Base-by-base conservation (phyloP, 2,329 filamentous ascomycete genomes). In the Periconia sp. region DNA sequence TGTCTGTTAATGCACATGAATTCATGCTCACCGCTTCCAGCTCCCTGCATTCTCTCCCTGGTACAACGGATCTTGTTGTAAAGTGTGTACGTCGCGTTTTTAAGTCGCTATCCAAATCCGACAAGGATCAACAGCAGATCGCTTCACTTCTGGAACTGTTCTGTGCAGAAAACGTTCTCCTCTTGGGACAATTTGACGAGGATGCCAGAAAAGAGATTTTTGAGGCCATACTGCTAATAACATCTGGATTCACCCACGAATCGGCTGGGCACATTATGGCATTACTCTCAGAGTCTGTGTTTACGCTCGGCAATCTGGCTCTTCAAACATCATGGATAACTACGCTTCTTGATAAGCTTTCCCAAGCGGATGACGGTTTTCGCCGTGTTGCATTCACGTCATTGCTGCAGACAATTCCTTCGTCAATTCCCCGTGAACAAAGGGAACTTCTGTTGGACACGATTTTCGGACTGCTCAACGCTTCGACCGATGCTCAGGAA, bases 361-460 rank as follows among this genome's bases (percentile, higher is more conserved):
- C 48, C 5, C 47, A 56, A 3, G 52, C 54, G 2, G 45, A 59
- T 10, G 41, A 59, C 8, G 20, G 13, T 6, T 47, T 60, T 13
- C 55, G 54, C 19, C 33, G n/a, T 20, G 50, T 58, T 45, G 60
- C 56, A 19, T 48, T 60, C 17, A 58, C 47, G n/a, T 60, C 58
- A 8, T 57, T 70, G 23, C 52, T 68, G 2, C 58, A 66, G 15
- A 54, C 69, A 6, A 61, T 57, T 6, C 61, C 69, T 11, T 48
- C 58, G 13, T 63, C 65, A 1, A 52, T 74, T 6, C 57, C 65
- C 2, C 61, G 73, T 14, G 67, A 70, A 44, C 64, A 63, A 40
- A 63, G 73, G 49, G 70, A 73, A 52, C 57, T 61, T 23, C 54
- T 69, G 11, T 40, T 75, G 14, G 63, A 75, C 46, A 63, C 60